Evolutionary conservation across 441 rosid species (phyloP).

Genomic region (Macaranga tanarius): DNA sequence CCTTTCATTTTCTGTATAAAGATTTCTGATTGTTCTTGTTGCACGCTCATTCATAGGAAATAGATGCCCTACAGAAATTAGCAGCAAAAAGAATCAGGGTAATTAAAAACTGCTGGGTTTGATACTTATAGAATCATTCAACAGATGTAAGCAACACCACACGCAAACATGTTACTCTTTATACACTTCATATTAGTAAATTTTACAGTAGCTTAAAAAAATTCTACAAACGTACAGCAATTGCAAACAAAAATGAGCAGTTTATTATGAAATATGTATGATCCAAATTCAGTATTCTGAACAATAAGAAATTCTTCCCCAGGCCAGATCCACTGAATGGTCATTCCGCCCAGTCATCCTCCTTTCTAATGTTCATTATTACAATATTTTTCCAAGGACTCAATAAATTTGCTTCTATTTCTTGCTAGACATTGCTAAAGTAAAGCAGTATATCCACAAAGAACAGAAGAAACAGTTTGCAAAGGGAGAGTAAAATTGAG

Average conservation of each 20-base stretch:
- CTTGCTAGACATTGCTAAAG: background rate
- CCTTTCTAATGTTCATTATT: slow-evolving; percentile 1
- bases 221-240: background rate
- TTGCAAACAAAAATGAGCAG: background rate
- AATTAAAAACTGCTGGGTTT: too few relatives aligned
- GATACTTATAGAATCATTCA: slow-evolving; percentile 10
- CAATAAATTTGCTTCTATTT: background rate
- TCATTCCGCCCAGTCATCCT: slow-evolving; percentile 9
- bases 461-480: background rate
- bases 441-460: background rate
- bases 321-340: background rate
- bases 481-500: background rate
- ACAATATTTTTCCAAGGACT: background rate
- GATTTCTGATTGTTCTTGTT: slow-evolving; percentile 80
- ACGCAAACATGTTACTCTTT: too few relatives aligned
- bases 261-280: background rate
- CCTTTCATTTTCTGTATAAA: slow-evolving; percentile 96
- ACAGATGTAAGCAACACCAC: background rate
- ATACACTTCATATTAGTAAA: too few relatives aligned
- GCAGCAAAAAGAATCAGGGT: slow-evolving; percentile 10
- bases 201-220: background rate
- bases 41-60: slow-evolving; percentile 91
- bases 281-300: background rate
- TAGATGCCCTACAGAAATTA: slow-evolving; percentile 50
- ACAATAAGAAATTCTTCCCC: background rate